These are phyloP conservation scores for Cardiospermum halicacabum DNA, from an alignment of 345 rosid species.

Conservation along the genomic window DNA sequence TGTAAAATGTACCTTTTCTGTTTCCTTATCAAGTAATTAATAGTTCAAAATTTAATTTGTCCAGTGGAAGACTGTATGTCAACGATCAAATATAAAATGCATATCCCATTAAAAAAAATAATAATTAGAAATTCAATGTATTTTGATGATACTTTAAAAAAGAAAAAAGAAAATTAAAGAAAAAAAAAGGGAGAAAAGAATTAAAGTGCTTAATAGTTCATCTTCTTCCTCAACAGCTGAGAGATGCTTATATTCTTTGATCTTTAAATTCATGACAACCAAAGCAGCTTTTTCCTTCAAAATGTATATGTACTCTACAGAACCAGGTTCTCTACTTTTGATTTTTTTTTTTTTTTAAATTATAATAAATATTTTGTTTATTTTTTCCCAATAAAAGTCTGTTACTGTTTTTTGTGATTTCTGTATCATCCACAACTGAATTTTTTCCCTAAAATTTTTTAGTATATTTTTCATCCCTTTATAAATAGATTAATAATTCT, in stretches of 20 bases:
- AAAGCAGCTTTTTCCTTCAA: constrained; percentile 23
- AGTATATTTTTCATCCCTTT: not conserved
- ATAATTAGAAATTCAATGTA: too few relatives aligned
- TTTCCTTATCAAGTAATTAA: too few relatives aligned
- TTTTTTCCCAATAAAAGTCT: constrained; percentile 32
- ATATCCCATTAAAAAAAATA: too few relatives aligned
- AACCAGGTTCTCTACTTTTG: constrained; percentile 37
- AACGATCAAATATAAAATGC: too few relatives aligned
- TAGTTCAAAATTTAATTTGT: too few relatives aligned
- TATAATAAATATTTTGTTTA: not conserved
- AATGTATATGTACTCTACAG: constrained; percentile 18
- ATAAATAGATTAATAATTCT: not conserved
- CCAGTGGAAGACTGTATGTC: too few relatives aligned
- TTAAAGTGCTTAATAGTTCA: too few relatives aligned
- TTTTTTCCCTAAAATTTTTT: not conserved
- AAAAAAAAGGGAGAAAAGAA: too few relatives aligned
- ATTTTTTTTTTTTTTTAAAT: not conserved
- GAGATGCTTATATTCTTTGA: constrained; percentile 8
- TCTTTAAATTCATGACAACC: not conserved
- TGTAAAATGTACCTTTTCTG: too few relatives aligned
- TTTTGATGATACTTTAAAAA: too few relatives aligned
- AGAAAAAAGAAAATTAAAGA: too few relatives aligned
- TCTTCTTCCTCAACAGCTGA: not conserved
- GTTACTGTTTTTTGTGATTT: constrained; percentile 10
- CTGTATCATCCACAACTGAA: not conserved